A percentile compares a stretch with the other conserved stretches of the same genome.
These are phyloP conservation scores for Mycena epipterygia DNA, from an alignment of 768 basidiomycete genomes.

Conservation along the genomic window DNA sequence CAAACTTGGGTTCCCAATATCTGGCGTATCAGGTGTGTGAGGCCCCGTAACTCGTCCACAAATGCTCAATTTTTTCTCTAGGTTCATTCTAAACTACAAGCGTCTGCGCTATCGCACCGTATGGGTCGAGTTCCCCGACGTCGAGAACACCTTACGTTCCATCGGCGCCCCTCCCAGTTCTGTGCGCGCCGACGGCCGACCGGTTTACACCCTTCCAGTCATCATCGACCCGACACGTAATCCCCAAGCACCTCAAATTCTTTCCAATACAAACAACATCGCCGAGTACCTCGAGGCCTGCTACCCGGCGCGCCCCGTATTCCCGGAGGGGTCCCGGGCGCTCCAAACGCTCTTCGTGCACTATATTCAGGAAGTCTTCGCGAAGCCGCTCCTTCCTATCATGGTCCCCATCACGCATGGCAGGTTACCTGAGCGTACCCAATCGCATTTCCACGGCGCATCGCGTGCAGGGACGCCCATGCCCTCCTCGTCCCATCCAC, in stretches of 20 bases:
- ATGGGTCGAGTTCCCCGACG: slow-evolving; percentile 79
- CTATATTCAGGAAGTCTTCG: too few relatives aligned
- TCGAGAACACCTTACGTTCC: slow-evolving; percentile 70
- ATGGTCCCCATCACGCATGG: slow-evolving; percentile 79
- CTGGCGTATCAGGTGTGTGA: slow-evolving; percentile 71
- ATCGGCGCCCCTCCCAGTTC: slow-evolving; percentile 74
- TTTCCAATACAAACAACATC: too few relatives aligned
- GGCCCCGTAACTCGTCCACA: neutral
- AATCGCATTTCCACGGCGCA: slow-evolving; percentile 59
- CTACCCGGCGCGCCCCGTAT: slow-evolving; percentile 78
- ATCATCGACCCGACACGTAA: too few relatives aligned
- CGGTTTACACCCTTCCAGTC: too few relatives aligned
- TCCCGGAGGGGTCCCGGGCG: slow-evolving; percentile 78
- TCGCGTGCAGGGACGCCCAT: slow-evolving; percentile 25
- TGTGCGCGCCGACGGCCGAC: slow-evolving; percentile 65
- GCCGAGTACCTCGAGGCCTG: too few relatives aligned
- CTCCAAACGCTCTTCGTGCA: slow-evolving; percentile 79
- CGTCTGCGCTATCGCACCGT: slow-evolving; percentile 76
- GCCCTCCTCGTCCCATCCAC: neutral
- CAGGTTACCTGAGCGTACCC: slow-evolving; percentile 67
- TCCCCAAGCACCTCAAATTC: too few relatives aligned
- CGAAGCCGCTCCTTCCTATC: slow-evolving; percentile 75
- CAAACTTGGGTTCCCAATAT: slow-evolving; percentile 82
- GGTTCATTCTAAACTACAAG: slow-evolving; percentile 73
- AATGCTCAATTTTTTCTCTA: neutral